Evolutionary conservation across 1,284 basidiomycete species (phyloP).

Genomic region (Omphalotus olearius): DNA sequence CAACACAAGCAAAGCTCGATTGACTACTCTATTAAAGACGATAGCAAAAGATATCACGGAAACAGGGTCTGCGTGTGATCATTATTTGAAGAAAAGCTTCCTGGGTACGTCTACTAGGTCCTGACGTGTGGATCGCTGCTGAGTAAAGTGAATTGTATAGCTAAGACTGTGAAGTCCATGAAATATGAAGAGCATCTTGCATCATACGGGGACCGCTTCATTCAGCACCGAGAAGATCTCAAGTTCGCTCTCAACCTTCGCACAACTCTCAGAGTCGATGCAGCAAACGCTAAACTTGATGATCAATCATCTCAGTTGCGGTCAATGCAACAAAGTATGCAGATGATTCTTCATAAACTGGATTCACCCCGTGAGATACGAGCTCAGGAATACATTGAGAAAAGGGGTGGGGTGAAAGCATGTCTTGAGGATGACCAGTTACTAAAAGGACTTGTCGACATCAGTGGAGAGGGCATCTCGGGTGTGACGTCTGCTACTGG

Average conservation of each 20-base stretch:
- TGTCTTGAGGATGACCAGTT: slow-evolving; percentile 28
- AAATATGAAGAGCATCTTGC: slow-evolving; percentile 29
- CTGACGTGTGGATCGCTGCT: no score
- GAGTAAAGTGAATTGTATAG: slow-evolving; percentile 15
- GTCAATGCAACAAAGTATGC: slow-evolving; percentile 27
- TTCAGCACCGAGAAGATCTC: slow-evolving; percentile 24
- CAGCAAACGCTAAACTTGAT: slow-evolving; percentile 27
- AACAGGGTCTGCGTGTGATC: slow-evolving; percentile 32
- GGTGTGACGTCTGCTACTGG: slow-evolving; percentile 19
- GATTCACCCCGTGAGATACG: slow-evolving; percentile 27
- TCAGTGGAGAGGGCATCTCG: slow-evolving; percentile 26
- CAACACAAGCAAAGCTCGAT: slow-evolving; percentile 22
- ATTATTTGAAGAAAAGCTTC: slow-evolving; percentile 32
- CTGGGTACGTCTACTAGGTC: slow-evolving; percentile 22
- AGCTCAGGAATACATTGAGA: slow-evolving; percentile 23
- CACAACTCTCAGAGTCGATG: slow-evolving; percentile 28
- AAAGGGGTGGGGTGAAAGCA: slow-evolving; percentile 24
- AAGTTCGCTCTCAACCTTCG: slow-evolving; percentile 25
- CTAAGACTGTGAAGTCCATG: slow-evolving; percentile 28
- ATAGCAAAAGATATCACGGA: slow-evolving; percentile 31
- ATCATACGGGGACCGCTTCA: slow-evolving; percentile 23
- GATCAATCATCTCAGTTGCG: slow-evolving; percentile 19
- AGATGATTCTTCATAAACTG: slow-evolving; percentile 27
- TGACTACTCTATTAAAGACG: slow-evolving; percentile 23
- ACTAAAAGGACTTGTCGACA: slow-evolving; percentile 24